Evolutionary conservation across 192 early-diverging fungal species (phyloP).

Genomic region (Coemansia sp.): DNA sequence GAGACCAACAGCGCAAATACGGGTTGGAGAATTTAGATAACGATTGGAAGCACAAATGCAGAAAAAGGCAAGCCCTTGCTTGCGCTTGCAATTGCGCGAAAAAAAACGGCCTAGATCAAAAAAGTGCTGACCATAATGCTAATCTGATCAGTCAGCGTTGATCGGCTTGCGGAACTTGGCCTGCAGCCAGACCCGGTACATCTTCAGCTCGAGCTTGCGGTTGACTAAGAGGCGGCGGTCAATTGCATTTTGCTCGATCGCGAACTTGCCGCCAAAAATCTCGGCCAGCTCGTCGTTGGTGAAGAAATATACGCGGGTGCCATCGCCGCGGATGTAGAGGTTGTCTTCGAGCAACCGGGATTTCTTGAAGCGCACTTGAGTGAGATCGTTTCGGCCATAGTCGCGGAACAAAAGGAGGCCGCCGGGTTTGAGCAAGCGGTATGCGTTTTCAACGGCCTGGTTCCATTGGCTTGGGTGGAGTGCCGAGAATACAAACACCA

Average conservation of each 20-base stretch:
- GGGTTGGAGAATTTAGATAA: not conserved
- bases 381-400: slow-evolving; percentile 80
- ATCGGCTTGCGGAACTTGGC: slow-evolving; percentile 88
- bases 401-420: slow-evolving; percentile 76
- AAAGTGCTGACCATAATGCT: slow-evolving; percentile 5
- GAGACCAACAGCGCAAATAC: slow-evolving; percentile 1
- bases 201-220: slow-evolving; percentile 84
- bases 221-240: slow-evolving; percentile 94
- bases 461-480: slow-evolving; percentile 70
- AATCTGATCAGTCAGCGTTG: slow-evolving; percentile 7
- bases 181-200: slow-evolving; percentile 98
- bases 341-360: slow-evolving; percentile 68
- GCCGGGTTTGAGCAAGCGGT: slow-evolving; percentile 68
- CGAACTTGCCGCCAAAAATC: slow-evolving; percentile 59
- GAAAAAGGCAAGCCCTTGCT: not conserved
- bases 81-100: not conserved
- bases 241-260: slow-evolving; percentile 84
- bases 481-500: slow-evolving; percentile 81
- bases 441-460: slow-evolving; percentile 64
- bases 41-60: not conserved
- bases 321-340: slow-evolving; percentile 81
- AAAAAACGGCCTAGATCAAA: not conserved
- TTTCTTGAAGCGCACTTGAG: slow-evolving; percentile 78
- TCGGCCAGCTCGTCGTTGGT: slow-evolving; percentile 54
- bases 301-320: slow-evolving; percentile 79